Conservation (phyloP, 805 yeast genomes). For the Naumovozyma castellii region DNA sequence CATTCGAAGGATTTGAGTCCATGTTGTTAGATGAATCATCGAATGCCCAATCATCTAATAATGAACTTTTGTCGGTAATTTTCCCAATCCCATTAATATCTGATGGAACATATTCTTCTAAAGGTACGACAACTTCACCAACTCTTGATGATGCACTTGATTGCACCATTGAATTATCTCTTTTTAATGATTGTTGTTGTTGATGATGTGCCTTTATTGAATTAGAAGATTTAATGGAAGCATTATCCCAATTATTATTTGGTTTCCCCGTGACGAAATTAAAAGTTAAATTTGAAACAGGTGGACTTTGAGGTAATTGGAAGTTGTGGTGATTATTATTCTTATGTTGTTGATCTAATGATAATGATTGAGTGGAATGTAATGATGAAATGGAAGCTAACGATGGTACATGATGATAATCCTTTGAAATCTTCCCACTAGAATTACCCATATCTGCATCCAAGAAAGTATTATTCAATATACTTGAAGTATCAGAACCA, state of each 20-base stretch:
- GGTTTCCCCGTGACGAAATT: slow-evolving; percentile 8
- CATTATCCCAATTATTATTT: slow-evolving; percentile 11
- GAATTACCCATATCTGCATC: slow-evolving; percentile 14
- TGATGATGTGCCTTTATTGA: neutral
- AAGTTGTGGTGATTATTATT: too few species aligned
- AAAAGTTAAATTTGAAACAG: slow-evolving; percentile 11
- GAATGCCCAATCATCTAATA: slow-evolving; percentile 11
- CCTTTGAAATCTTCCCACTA: slow-evolving; percentile 25
- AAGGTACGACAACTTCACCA: slow-evolving; percentile 33
- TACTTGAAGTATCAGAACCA: slow-evolving; percentile 12
- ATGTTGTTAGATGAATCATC: neutral
- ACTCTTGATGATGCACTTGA: slow-evolving; percentile 17
- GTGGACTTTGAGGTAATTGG: slow-evolving; percentile 24
- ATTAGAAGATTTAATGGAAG: slow-evolving; percentile 3
- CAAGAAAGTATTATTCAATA: slow-evolving; percentile 10
- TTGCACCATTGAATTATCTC: neutral
- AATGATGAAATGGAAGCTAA: slow-evolving; percentile 26
- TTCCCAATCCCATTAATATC: slow-evolving; percentile 27
- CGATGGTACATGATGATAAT: slow-evolving; percentile 23
- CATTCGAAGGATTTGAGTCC: neutral
- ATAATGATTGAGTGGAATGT: slow-evolving; percentile 27
- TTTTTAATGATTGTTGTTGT: neutral
- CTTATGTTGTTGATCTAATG: too few species aligned
- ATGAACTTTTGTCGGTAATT: slow-evolving; percentile 15
- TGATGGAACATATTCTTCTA: slow-evolving; percentile 31